phyloP scores from a whole-genome alignment of 1,284 basidiomycete genomes.

The Sporisorium scitamineum region DNA sequence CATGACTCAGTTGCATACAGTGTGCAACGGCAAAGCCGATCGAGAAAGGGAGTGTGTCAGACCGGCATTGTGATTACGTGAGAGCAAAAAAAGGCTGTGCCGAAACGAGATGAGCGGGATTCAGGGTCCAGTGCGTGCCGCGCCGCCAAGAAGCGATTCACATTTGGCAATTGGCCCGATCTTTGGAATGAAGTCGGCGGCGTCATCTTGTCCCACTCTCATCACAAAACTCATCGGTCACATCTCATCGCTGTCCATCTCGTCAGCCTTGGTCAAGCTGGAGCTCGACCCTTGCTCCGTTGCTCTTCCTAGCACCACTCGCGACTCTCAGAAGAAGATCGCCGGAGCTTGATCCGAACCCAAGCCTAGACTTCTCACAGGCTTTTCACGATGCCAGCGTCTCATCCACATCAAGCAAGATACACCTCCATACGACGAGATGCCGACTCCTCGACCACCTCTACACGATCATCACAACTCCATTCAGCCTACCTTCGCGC shows the following conservation, averaged over 20 bases:
- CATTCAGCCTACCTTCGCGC: conserved; percentile 11
- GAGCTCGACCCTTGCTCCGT: neutral
- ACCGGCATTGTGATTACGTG: conserved; percentile 1
- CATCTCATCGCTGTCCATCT: neutral
- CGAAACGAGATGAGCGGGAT: neutral
- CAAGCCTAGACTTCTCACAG: neutral
- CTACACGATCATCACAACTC: conserved; percentile 1
- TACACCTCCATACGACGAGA: conserved; percentile 24
- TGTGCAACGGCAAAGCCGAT: neutral
- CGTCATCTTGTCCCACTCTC: neutral
- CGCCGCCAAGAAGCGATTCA: neutral
- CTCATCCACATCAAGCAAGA: conserved; percentile 19
- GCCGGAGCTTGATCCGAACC: neutral
- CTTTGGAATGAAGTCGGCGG: neutral
- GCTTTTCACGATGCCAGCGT: conserved; percentile 13
- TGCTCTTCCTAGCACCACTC: neutral
- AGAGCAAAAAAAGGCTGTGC: neutral
- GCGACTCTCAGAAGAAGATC: neutral
- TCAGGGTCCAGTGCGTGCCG: conserved; percentile 29
- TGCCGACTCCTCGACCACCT: neutral
- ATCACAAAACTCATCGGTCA: neutral
- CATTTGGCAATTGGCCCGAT: no score
- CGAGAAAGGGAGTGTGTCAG: neutral
- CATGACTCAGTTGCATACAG: no score
- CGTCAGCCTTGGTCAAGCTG: neutral